Evolutionary conservation across 257 asterid species (phyloP).

Genomic region (Anisodus acutangulus): DNA sequence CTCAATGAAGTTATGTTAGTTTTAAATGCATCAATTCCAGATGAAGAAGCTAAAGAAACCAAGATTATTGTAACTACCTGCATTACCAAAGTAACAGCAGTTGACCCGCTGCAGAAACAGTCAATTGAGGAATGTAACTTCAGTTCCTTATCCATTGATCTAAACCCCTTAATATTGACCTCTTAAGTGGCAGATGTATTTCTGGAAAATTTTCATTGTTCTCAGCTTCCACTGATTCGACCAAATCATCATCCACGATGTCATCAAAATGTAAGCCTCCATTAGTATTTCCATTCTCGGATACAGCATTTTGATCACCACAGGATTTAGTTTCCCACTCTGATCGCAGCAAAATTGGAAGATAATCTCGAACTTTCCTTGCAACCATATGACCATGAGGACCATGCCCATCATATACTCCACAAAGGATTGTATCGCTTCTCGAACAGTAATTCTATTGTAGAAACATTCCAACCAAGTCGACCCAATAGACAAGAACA

Average conservation of each 20-base stretch:
- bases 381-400: conserved; percentile 98
- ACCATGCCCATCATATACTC: conserved; percentile 97
- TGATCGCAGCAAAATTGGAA: conserved; percentile 66
- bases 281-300: conserved; percentile 47
- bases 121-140: conserved; percentile 83
- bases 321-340: conserved; percentile 66
- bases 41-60: neutral
- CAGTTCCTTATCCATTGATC: conserved; percentile 91
- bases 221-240: conserved; percentile 70
- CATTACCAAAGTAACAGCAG: conserved; percentile 77
- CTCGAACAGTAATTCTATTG: conserved; percentile 72
- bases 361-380: conserved; percentile 81
- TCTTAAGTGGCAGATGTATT: conserved; percentile 67
- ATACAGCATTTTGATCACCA: conserved; percentile 41
- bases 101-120: conserved; percentile 93
- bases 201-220: conserved; percentile 74
- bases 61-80: conserved; percentile 54
- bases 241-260: conserved; percentile 70
- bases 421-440: conserved; percentile 66
- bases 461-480: conserved; percentile 70
- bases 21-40: neutral
- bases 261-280: conserved; percentile 72
- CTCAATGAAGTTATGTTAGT: neutral
- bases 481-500: conserved; percentile 57
- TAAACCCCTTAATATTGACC: conserved; percentile 74